Conservation (phyloP, 176 grass and related monocot species). For the Eleusine indica region DNA sequence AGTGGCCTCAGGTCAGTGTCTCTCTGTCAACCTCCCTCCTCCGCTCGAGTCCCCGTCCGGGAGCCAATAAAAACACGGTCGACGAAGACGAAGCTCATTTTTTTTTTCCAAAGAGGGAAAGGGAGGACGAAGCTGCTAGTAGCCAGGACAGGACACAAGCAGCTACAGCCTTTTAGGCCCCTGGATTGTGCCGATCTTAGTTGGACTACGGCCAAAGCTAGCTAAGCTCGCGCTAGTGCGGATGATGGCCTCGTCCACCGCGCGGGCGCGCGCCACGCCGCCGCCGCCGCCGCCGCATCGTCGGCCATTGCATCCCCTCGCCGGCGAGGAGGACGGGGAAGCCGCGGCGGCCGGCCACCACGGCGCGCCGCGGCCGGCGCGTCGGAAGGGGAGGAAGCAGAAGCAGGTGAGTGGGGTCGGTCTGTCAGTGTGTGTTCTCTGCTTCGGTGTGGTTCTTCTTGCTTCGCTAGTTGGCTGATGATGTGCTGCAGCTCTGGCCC, state of each 20-base stretch:
- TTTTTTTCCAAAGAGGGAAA: neutral
- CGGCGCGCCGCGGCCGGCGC: conserved; percentile 17
- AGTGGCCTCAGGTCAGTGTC: neutral
- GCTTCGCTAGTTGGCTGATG: neutral
- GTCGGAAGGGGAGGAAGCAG: conserved; percentile 59
- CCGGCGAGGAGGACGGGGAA: neutral
- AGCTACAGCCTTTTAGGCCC: neutral
- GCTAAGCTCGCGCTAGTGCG: neutral
- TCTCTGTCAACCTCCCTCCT: neutral
- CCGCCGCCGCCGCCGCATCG: neutral
- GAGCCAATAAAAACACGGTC: conserved; percentile 1
- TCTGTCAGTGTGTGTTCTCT: neutral
- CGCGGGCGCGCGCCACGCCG: conserved; percentile 24
- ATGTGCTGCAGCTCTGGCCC: conserved; percentile 78
- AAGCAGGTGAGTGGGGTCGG: conserved; percentile 43
- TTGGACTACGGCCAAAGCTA: neutral
- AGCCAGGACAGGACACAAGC: neutral
- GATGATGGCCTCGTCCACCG: conserved; percentile 19
- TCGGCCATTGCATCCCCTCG: conserved; percentile 41
- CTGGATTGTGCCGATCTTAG: neutral
- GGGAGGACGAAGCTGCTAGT: neutral
- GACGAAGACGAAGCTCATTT: neutral
- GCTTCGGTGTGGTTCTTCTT: neutral
- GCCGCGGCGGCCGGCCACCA: neutral
- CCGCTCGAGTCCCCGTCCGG: neutral